Evolutionary conservation across 108 stramenopile species (phyloP).

Genomic region (Cyclotella cryptica): DNA sequence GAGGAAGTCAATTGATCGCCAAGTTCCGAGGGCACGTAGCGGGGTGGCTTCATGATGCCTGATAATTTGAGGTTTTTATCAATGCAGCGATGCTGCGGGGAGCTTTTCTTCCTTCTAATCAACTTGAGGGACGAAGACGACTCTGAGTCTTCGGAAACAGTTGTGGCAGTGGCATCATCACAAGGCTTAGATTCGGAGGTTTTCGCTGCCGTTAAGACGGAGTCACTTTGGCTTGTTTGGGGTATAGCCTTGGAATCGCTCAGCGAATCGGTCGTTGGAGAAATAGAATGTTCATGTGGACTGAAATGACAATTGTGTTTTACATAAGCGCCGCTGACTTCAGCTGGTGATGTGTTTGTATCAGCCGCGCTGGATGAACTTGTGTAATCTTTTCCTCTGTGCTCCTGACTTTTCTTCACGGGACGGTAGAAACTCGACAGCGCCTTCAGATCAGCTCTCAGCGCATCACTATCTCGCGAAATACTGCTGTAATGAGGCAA

Average conservation of each 20-base stretch:
- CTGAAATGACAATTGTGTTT: not conserved
- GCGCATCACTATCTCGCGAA: not conserved
- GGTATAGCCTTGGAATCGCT: too few relatives aligned
- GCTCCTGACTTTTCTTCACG: not conserved
- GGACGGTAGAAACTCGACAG: not conserved
- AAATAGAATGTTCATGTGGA: not conserved
- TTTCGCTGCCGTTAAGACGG: too few relatives aligned
- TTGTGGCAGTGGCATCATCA: too few relatives aligned
- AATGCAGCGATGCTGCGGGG: not conserved
- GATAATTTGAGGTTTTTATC: not conserved
- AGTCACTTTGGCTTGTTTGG: too few relatives aligned
- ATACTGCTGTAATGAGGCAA: not conserved
- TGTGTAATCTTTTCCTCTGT: not conserved
- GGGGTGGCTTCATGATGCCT: not conserved
- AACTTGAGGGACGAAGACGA: not conserved
- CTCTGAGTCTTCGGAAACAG: too few relatives aligned
- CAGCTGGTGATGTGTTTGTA: not conserved
- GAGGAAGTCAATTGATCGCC: not conserved
- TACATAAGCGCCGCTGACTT: not conserved
- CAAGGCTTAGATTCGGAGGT: too few relatives aligned
- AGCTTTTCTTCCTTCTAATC: slow-evolving; percentile 4
- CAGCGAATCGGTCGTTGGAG: not conserved
- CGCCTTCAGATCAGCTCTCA: not conserved
- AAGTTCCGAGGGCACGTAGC: not conserved
- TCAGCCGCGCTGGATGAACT: not conserved